Evolutionary conservation across 768 basidiomycete genomes (phyloP), one percentile per base, ranked within the genome.

Genomic region (Vishniacozyma victoriae): DNA sequence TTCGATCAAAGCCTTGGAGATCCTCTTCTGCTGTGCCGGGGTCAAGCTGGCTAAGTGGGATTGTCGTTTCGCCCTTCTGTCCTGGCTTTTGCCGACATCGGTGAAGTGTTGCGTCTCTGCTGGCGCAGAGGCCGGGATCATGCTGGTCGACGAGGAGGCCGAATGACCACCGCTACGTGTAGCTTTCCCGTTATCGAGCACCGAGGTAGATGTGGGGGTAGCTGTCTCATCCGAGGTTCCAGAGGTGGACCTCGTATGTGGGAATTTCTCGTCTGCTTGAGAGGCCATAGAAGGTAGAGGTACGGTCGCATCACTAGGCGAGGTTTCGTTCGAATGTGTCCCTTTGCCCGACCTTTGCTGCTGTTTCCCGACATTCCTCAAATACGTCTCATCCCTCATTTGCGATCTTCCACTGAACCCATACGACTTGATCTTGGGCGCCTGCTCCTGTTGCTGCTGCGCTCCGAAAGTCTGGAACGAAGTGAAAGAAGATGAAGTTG

Each of bases 311-410:
- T 38, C 18, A 15, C 40, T 51, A 3, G 48, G 48, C 11, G 55
- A 33, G 29, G n/a, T 33, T 9, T 33, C 29, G 9, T 33, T 9
- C n/a, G 29, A n/a, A n/a, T n/a, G 29, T 9, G 9, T 33, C 49
- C 52, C 35, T 40, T 41, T 25, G 39, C 51, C 16, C 59, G 37
- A 48, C 60, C 52, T 31, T 55, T 47, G n/a, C 38, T 38, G 15
- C 57, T 55, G 49, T 42, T 63, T 62, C 35, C 63, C 55, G 26
- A 61, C 50, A 37, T 40, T 48, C 13, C 64, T 39, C 5, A 68
- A 46, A 38, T 64, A 64, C n/a, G 62, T 60, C 23, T 36, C 55
- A n/a, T 68, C 66, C 22, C 60, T 22, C 55, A 68, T 51, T 6
- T 39, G 36, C 20, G 57, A 59, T 27, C 57, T 45, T 9, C 62